Evolutionary conservation across 2,329 filamentous ascomycete species (phyloP), one percentile per base, ranked within the genome.

Genomic region (Daldinia sp.): DNA sequence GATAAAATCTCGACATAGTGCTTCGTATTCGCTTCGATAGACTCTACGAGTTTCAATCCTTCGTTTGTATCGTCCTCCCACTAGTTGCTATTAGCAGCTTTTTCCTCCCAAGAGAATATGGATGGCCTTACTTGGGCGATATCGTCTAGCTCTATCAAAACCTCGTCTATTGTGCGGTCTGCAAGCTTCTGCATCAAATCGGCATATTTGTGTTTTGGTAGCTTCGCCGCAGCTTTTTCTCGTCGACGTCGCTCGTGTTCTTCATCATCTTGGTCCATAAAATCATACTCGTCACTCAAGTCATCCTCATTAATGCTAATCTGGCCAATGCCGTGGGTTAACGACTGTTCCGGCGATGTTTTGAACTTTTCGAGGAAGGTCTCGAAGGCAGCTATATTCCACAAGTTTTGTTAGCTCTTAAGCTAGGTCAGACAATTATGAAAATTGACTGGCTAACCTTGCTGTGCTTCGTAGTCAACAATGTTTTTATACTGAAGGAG

Each of bases 1-100:
- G 94, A 94, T 61, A 98, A 79, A 61, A 98, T 86, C 73, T 99
- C 95, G 69, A 98, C 89, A 75, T 99, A 99, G 77, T 97, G 95
- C 74, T 95, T 91, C 13, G 95, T 93, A 78, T 99, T 99, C 70
- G 84, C 85, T 80, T 95, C 92, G 71, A 99, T 91, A 1, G 91
- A 96, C 47, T 91, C 86, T 17, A 96, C 90, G 49, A 98, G 82
- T 70, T 90, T 87, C 66, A 91, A 77, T 4, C 89, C 87, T 48
- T 90, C 87, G 54, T 88, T 87, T 19, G 88, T 78, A 25, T 87
- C 83, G 68, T 88, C 84, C 77, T 97, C 94, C 79, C 90, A 98
- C 89, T 94, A 58, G 2, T 49, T n/a, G 9, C 19, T n/a, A 49
- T 68, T 8, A 68, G 35, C 39, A 47, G 2, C 10, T 52, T 13